A percentile compares a stretch with the other conserved stretches of the same genome.
These are phyloP conservation scores for Yamadazyma conglobata DNA, from an alignment of 1,139 yeast genomes.

Conservation along the genomic window DNA sequence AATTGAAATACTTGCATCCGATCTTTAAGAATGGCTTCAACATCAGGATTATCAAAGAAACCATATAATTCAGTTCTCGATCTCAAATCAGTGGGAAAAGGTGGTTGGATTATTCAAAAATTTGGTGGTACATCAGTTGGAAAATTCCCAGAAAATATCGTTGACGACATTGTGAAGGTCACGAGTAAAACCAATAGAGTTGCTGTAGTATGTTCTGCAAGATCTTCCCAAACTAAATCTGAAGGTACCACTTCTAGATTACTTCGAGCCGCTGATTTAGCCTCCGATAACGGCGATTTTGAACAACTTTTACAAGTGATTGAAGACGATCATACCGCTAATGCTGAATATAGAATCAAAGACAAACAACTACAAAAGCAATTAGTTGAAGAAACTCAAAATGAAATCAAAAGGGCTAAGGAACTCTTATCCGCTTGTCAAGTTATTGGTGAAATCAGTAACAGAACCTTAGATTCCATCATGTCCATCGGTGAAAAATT, in stretches of 20 bases:
- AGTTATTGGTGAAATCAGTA: slow-evolving; percentile 85
- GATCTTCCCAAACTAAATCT: slow-evolving; percentile 84
- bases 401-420: slow-evolving; percentile 64
- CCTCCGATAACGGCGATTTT: slow-evolving; percentile 57
- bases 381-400: slow-evolving; percentile 54
- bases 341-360: slow-evolving; percentile 58
- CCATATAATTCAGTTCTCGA: slow-evolving; percentile 45
- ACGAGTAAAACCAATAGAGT: slow-evolving; percentile 62
- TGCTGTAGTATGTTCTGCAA: slow-evolving; percentile 96
- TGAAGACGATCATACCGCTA: slow-evolving; percentile 70
- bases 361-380: slow-evolving; percentile 40
- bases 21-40: slow-evolving; percentile 1
- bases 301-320: slow-evolving; percentile 55
- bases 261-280: slow-evolving; percentile 74
- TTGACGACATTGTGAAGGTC: slow-evolving; percentile 73
- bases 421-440: slow-evolving; percentile 81
- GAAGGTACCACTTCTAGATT: slow-evolving; percentile 94
- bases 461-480: slow-evolving; percentile 83
- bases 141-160: slow-evolving; percentile 81
- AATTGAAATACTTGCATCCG: not conserved
- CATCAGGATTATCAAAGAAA: slow-evolving; percentile 8
- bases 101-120: slow-evolving; percentile 86
- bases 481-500: slow-evolving; percentile 94
- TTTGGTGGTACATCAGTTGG: slow-evolving; percentile 99
- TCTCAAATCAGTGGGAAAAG: slow-evolving; percentile 21